A percentile compares a stretch with the other conserved stretches of the same genome.
phyloP scores from a whole-genome alignment of 208 protist species.

The Leishmania tropica region DNA sequence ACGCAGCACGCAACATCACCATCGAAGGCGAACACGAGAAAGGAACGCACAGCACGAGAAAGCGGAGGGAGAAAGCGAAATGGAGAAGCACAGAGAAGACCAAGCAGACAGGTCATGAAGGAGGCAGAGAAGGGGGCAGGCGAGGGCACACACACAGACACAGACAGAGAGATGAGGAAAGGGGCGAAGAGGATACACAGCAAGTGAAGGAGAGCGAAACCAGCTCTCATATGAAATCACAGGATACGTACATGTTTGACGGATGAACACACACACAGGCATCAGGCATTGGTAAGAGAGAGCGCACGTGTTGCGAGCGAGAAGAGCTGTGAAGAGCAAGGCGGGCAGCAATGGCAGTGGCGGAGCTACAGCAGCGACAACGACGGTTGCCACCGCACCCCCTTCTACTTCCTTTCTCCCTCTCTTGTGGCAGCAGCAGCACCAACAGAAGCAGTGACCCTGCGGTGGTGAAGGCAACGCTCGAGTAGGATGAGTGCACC shows the following conservation, averaged over 20 bases:
- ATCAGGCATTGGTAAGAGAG: not conserved
- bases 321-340: not conserved
- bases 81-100: not conserved
- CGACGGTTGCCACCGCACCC: not conserved
- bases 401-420: not conserved
- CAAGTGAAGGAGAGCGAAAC: conserved; percentile 5
- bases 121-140: too few species aligned
- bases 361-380: not conserved
- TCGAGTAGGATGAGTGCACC: not conserved
- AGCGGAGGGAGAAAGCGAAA: not conserved
- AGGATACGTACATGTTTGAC: not conserved
- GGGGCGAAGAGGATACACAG: not conserved
- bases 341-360: not conserved
- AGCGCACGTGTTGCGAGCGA: not conserved
- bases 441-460: not conserved
- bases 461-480: not conserved
- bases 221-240: not conserved
- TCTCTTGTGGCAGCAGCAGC: not conserved
- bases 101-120: too few species aligned
- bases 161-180: conserved; percentile 6
- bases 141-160: not conserved
- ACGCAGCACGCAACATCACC: not conserved
- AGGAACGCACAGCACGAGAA: not conserved
- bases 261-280: not conserved
- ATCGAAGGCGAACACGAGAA: not conserved